A percentile compares a stretch with the other conserved stretches of the same genome.
These are phyloP conservation scores for Mycena vitilis DNA, from an alignment of 768 basidiomycete genomes.

Conservation along the genomic window DNA sequence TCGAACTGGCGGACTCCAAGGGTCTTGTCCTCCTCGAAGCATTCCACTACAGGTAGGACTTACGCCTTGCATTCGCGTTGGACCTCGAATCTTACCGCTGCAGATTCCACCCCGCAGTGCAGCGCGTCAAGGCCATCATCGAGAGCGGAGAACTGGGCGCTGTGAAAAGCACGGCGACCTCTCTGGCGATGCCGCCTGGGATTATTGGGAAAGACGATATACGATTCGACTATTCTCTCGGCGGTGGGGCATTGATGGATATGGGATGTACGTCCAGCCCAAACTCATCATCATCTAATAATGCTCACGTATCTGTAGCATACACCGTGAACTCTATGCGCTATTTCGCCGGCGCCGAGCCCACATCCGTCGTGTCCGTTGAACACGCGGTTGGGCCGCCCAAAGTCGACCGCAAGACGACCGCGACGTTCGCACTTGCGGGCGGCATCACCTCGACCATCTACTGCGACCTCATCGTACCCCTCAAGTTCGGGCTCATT, in stretches of 20 bases:
- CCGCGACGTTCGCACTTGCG: constrained; percentile 46
- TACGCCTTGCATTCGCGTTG: neutral
- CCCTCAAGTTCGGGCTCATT: constrained; percentile 47
- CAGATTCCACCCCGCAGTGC: constrained; percentile 75
- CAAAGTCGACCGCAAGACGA: constrained; percentile 47
- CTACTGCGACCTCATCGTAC: constrained; percentile 46
- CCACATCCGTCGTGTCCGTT: constrained; percentile 55
- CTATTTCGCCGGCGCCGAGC: constrained; percentile 58
- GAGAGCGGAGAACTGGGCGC: constrained; percentile 67
- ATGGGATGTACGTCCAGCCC: constrained; percentile 56
- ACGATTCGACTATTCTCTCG: constrained; percentile 63
- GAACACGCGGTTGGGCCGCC: constrained; percentile 39
- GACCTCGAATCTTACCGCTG: constrained; percentile 21
- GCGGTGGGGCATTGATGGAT: constrained; percentile 76
- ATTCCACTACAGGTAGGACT: constrained; percentile 62
- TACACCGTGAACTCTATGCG: constrained; percentile 62
- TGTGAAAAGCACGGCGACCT: constrained; percentile 56
- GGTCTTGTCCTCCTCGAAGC: constrained; percentile 70
- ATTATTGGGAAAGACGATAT: constrained; percentile 55
- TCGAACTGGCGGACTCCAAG: constrained; percentile 59
- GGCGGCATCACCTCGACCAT: constrained; percentile 51
- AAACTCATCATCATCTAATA: neutral
- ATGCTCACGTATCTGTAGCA: constrained; percentile 43
- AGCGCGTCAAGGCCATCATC: constrained; percentile 66
- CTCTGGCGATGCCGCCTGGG: constrained; percentile 52